Percentiles rank a stretch among this genome's conserved stretches.
These are phyloP conservation scores for Cornus kousa DNA, from an alignment of 148 eudicot species.

Conservation along the genomic window DNA sequence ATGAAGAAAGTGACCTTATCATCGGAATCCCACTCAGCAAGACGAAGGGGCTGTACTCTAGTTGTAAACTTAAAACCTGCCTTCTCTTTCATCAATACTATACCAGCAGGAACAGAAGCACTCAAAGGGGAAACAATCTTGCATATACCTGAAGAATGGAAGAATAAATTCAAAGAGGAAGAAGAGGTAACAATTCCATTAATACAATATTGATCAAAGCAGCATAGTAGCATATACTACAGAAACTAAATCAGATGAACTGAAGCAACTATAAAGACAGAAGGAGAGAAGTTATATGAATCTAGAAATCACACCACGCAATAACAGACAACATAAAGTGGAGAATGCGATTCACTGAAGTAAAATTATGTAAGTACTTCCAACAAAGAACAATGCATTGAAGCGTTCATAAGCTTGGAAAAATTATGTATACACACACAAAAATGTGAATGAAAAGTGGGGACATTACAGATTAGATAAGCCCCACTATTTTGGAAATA, in stretches of 20 bases:
- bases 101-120: constrained; percentile 94
- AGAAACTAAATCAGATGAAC: background rate
- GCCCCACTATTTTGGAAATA: background rate
- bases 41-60: constrained; percentile 92
- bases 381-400: background rate
- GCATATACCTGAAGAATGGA: constrained; percentile 72
- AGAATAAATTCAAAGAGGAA: background rate
- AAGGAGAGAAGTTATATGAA: background rate
- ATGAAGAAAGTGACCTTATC: constrained; percentile 92
- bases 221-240: background rate
- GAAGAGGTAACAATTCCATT: background rate
- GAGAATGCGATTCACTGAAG: background rate
- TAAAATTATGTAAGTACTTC: no score
- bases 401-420: background rate
- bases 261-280: background rate
- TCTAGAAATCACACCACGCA: background rate
- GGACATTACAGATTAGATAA: no score
- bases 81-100: constrained; percentile 90
- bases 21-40: constrained; percentile 95
- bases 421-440: no score
- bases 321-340: background rate
- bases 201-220: background rate
- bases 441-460: no score
- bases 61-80: constrained; percentile 87
- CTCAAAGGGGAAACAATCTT: constrained; percentile 83